Percentiles rank a stretch among this genome's conserved stretches.
These are phyloP conservation scores for Aspergillus brunneoviolaceus DNA, from an alignment of 2,329 filamentous ascomycete genomes.

Conservation along the genomic window DNA sequence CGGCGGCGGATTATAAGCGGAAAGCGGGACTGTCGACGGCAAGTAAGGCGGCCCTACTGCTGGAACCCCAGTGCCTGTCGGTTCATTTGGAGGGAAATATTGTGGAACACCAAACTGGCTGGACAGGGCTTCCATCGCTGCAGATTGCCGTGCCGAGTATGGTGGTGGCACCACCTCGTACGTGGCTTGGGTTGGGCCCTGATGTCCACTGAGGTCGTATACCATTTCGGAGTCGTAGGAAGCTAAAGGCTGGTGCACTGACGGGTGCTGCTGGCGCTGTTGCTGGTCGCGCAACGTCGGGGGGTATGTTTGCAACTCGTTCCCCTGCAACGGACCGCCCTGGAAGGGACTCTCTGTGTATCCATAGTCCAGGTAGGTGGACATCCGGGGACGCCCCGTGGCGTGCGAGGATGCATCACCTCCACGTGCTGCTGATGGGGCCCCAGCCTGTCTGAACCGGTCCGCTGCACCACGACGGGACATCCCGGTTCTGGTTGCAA, in stretches of 20 bases:
- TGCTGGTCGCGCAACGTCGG: slow-evolving; percentile 59
- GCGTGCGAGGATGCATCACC: slow-evolving; percentile 34
- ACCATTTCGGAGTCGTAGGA: slow-evolving; percentile 67
- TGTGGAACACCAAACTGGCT: slow-evolving; percentile 67
- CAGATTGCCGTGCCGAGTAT: slow-evolving; percentile 73
- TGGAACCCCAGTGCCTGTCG: slow-evolving; percentile 61
- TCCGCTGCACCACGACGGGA: slow-evolving; percentile 51
- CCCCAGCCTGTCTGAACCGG: slow-evolving; percentile 35
- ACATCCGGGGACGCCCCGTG: slow-evolving; percentile 36
- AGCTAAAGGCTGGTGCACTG: slow-evolving; percentile 44
- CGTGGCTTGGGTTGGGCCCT: slow-evolving; percentile 58
- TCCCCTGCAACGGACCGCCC: slow-evolving; percentile 46
- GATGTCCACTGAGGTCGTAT: slow-evolving; percentile 69
- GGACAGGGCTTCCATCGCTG: slow-evolving; percentile 74
- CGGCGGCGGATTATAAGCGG: slow-evolving; percentile 62
- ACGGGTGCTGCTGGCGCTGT: slow-evolving; percentile 56
- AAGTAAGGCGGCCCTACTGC: slow-evolving; percentile 61
- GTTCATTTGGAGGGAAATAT: slow-evolving; percentile 69
- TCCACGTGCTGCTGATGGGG: slow-evolving; percentile 35
- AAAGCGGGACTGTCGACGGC: slow-evolving; percentile 61
- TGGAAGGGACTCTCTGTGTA: slow-evolving; percentile 55
- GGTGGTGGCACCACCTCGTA: slow-evolving; percentile 76
- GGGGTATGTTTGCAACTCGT: slow-evolving; percentile 62
- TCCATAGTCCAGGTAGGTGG: slow-evolving; percentile 51
- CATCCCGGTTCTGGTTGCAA: slow-evolving; percentile 49